A percentile compares a stretch with the other conserved stretches of the same genome.
These are phyloP conservation scores for Blumeriella jaapii DNA, from an alignment of 2,329 filamentous ascomycete genomes.

Conservation along the genomic window DNA sequence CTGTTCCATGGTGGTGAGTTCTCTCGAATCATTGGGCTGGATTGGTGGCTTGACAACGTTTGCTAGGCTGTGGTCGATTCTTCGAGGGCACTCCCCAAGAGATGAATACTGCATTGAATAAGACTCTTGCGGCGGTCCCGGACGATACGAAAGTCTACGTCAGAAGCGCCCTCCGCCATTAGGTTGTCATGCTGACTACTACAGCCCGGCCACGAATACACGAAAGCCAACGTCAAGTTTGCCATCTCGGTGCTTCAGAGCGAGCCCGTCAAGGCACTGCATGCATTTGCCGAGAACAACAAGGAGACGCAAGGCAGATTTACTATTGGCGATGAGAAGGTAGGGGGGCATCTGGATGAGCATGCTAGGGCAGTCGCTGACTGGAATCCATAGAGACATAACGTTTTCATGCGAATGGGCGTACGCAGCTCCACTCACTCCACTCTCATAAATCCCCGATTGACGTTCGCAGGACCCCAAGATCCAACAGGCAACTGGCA, in stretches of 20 bases:
- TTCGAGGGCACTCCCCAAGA: slow-evolving; percentile 84
- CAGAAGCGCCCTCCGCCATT: slow-evolving; percentile 27
- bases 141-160: slow-evolving; percentile 89
- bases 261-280: slow-evolving; percentile 64
- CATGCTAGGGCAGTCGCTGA: slow-evolving; percentile 6
- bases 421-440: slow-evolving; percentile 35
- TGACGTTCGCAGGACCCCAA: slow-evolving; percentile 52
- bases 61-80: slow-evolving; percentile 77
- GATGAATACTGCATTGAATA: slow-evolving; percentile 90
- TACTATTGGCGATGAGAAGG: slow-evolving; percentile 96
- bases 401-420: slow-evolving; percentile 87
- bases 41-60: neutral
- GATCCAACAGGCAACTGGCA: slow-evolving; percentile 74
- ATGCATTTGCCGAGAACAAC: slow-evolving; percentile 67
- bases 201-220: slow-evolving; percentile 93
- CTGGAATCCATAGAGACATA: slow-evolving; percentile 55
- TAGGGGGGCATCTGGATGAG: slow-evolving; percentile 29
- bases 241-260: slow-evolving; percentile 63
- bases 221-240: slow-evolving; percentile 92
- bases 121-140: slow-evolving; percentile 67
- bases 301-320: slow-evolving; percentile 88
- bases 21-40: neutral
- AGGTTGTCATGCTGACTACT: slow-evolving; percentile 5
- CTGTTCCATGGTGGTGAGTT: slow-evolving; percentile 76
- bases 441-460: neutral